Base-by-base conservation (phyloP, 1,284 basidiomycete genomes). In the Ustilago shanxiensis region DNA sequence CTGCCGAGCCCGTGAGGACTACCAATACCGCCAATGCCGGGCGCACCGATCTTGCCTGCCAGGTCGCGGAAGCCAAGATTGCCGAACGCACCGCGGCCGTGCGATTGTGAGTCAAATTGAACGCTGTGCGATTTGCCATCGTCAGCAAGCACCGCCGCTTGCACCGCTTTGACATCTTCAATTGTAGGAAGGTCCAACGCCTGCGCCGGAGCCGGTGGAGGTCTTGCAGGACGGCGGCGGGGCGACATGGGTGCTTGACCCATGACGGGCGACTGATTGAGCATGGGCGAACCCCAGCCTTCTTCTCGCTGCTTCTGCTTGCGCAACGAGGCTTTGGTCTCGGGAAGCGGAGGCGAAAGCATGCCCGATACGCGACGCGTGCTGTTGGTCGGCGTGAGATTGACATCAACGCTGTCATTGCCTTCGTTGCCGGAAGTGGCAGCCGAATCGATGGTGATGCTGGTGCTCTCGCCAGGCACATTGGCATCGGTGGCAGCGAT, bases 151-250 rank as follows among this genome's bases (percentile, higher is more conserved):
- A 64, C 72, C 1, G 81, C 77, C 0, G 83, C 83, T 41, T 84
- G 79, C 18, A 77, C 74, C 16, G 83, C 82, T 24, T 82, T 79
- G 39, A 85, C 81, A 29, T 85, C 84, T 28, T 83, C 84, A 35
- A 85, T 78, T 1, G 84, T 85, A 5, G 84, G 84, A 26, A 85
- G 66, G 64, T 85, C 83, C 37, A 83, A 57, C 44, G 76, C 60
- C 11, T 72, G 65, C 33, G 76, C 73, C 1, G 83, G 81, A 13
- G 77, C 80, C 11, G 82, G 82, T 11, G 79, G 65, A 2, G 72
- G 69, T 24, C 67, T 62, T 2, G 60, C 47, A 18, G 72, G 65
- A 28, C 60, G 59, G 54, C 64, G 69, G 2, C 20, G 22, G 16
- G 31, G 54, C 47, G n/a, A 44, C 20, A 44, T 44, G 41, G 41